Conservation (phyloP, 306 rosid species). For the Betula pendula region DNA sequence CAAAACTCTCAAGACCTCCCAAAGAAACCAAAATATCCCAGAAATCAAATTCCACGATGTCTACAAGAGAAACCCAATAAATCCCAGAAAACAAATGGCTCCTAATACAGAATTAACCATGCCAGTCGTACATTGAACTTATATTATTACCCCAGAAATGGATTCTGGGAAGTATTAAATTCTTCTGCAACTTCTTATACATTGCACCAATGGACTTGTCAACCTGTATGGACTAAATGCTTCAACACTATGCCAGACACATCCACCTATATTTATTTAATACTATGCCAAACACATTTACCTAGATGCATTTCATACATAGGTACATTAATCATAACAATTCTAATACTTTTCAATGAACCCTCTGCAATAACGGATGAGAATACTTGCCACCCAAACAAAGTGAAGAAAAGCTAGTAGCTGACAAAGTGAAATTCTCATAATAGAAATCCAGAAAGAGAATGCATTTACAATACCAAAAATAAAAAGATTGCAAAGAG, state of each 20-base stretch:
- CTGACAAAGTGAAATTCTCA: background rate
- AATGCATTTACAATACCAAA: background rate
- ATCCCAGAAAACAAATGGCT: background rate
- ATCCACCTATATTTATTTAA: too few species aligned
- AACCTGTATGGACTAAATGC: conserved; percentile 58
- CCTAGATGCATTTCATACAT: too few species aligned
- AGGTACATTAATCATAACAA: too few species aligned
- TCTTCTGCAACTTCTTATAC: conserved; percentile 96
- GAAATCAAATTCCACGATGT: too few species aligned
- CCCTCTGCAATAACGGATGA: too few species aligned
- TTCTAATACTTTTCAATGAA: too few species aligned
- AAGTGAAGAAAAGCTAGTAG: background rate
- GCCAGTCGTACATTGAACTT: background rate
- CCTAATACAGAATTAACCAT: background rate
- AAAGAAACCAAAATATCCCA: too few species aligned
- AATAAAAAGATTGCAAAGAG: background rate
- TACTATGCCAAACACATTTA: too few species aligned
- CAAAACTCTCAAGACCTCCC: too few species aligned
- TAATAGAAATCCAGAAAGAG: background rate
- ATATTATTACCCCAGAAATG: background rate
- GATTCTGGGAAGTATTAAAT: conserved; percentile 41
- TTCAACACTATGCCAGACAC: too few species aligned
- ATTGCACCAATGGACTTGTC: conserved; percentile 79
- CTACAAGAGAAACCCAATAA: too few species aligned
- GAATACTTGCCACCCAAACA: background rate